Evolutionary conservation across 2,329 filamentous ascomycete species (phyloP), one percentile per base, ranked within the genome.

Genomic region (Neopestalotiopsis rosae): DNA sequence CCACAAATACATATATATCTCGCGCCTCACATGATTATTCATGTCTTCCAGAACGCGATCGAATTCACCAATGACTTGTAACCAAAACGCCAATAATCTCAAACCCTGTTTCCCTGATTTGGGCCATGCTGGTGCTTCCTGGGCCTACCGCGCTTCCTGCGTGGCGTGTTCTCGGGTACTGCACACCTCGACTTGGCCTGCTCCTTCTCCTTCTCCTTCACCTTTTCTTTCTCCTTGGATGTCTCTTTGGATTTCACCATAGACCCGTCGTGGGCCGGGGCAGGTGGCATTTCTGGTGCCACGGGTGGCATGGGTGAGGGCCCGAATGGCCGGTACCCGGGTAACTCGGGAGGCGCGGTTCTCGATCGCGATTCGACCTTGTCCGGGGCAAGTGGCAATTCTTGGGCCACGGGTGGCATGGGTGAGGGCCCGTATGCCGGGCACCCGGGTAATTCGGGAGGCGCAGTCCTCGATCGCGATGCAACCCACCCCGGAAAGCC

Each of bases 81-180:
- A 38, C 34, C 34, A 30, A 34, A 65, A 65, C 62, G 62, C 62
- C 62, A 32, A 52, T 52, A 38, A 49, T 40, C n/a, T 64, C 61
- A 66, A 30, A 17, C 28, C 49, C 45, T 14, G 20, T 66, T 57
- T 7, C 63, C 42, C 45, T 66, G 42, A 28, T 66, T 66, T 7
- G 63, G 45, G 28, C 45, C 49, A n/a, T 13, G 65, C 24, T 10
- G 20, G 24, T 67, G 56, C 24, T 67, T 67, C n/a, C 65, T 40
- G 30, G 65, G 65, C 56, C 65, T 38, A 9, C 65, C 65, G 40
- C 65, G 65, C 65, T 49, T 67, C 28, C 56, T 67, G n/a, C 65
- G 65, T 17, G 56, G 45, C 49, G 64, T 32, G 5, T 38, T 17
- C n/a, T 28, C 61, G 10, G 42, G 38, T 30, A 24, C 20, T 20